Conservation (phyloP, 176 grass and related monocot species). For the Rhipidocladum racemiflorum region DNA sequence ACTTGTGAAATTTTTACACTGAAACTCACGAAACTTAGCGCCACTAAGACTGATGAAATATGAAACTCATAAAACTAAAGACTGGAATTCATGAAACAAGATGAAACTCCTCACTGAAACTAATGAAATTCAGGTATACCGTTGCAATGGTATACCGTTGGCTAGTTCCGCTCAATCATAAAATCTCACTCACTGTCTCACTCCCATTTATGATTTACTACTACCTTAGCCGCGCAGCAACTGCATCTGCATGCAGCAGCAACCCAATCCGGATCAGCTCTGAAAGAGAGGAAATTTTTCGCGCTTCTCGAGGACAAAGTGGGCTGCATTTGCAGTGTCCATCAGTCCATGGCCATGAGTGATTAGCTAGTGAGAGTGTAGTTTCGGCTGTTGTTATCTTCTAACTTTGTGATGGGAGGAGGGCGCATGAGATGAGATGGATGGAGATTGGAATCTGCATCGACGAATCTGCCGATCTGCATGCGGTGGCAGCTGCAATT, state of each 20-base stretch:
- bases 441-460: conserved; percentile 11
- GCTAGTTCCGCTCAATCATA: too few relatives aligned
- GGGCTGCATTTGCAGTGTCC: background rate
- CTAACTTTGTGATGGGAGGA: background rate
- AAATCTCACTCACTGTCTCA: conserved; percentile 9
- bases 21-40: too few relatives aligned
- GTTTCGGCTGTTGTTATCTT: background rate
- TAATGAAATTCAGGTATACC: too few relatives aligned
- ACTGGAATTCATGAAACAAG: too few relatives aligned
- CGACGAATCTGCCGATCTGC: background rate
- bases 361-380: background rate
- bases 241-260: background rate
- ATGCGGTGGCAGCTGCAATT: background rate
- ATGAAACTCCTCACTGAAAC: too few relatives aligned
- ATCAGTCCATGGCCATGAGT: background rate
- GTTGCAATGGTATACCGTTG: too few relatives aligned
- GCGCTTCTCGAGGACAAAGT: conserved; percentile 21
- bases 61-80: too few relatives aligned
- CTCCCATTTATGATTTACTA: background rate
- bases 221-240: background rate
- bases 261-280: conserved; percentile 3
- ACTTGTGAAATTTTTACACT: too few relatives aligned
- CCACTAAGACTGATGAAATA: too few relatives aligned
- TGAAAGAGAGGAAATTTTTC: conserved; percentile 31
- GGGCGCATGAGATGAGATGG: background rate